Evolutionary conservation across 306 rosid genomes (phyloP).

Genomic region (Macrotyloma uniflorum): DNA sequence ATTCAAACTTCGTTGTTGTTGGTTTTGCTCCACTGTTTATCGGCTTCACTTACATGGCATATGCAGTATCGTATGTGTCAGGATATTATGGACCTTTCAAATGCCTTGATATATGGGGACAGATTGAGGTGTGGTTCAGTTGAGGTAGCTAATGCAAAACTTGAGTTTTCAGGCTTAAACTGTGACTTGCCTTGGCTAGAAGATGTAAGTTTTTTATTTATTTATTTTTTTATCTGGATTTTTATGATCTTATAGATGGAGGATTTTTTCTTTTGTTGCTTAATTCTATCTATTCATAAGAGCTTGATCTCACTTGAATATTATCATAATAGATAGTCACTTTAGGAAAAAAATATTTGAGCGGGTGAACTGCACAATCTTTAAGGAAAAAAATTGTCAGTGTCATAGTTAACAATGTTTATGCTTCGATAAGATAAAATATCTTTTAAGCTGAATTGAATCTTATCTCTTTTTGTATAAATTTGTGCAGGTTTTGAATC

Average conservation of each 20-base stretch:
- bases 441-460: conserved; percentile 7
- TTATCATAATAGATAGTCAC: neutral
- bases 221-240: conserved; percentile 31
- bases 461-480: conserved; percentile 7
- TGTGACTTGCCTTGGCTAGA: conserved; percentile 69
- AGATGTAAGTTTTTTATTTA: conserved; percentile 53
- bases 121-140: conserved; percentile 89
- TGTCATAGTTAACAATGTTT: neutral
- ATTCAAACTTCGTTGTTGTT: conserved; percentile 23
- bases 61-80: conserved; percentile 93
- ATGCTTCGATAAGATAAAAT: neutral
- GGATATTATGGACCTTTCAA: conserved; percentile 89
- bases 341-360: neutral
- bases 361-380: neutral
- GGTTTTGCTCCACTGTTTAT: conserved; percentile 29
- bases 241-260: conserved; percentile 18
- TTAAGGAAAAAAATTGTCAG: neutral
- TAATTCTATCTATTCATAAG: neutral
- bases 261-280: neutral
- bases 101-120: conserved; percentile 90
- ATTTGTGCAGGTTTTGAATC: conserved; percentile 73
- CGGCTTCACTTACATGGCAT: conserved; percentile 38
- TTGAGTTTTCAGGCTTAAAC: conserved; percentile 53
- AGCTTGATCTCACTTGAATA: neutral
- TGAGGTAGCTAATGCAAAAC: conserved; percentile 75